A percentile compares a stretch with the other conserved stretches of the same genome.
These are phyloP conservation scores for Immersiporthe knoxdaviesiana DNA, from an alignment of 2,329 filamentous ascomycete genomes.

Conservation along the genomic window DNA sequence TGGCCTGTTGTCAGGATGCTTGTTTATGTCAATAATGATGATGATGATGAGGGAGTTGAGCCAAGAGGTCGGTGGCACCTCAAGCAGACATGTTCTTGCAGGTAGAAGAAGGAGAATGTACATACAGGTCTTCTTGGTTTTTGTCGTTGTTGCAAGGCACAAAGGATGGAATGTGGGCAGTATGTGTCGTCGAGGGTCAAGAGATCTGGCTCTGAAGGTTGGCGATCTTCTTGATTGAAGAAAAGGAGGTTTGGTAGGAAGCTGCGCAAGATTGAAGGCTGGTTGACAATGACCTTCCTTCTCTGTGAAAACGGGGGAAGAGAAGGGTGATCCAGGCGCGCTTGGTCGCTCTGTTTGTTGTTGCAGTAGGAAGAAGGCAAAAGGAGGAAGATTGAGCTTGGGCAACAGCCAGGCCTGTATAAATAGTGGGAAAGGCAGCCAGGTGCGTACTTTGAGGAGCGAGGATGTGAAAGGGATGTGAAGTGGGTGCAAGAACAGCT, in stretches of 20 bases:
- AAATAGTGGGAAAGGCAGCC: neutral
- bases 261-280: neutral
- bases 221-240: neutral
- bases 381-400: neutral
- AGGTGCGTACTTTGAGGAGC: neutral
- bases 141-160: neutral
- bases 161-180: neutral
- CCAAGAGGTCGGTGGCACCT: neutral
- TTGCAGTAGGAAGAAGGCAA: too few species aligned
- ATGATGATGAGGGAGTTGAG: neutral
- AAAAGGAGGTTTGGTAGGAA: neutral
- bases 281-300: too few species aligned
- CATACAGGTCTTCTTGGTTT: neutral
- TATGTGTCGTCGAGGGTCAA: neutral
- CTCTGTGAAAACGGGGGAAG: too few species aligned
- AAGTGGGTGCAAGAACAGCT: neutral
- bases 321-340: neutral
- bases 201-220: too few species aligned
- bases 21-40: too few species aligned
- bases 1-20: neutral
- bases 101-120: neutral
- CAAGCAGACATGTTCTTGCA: too few species aligned
- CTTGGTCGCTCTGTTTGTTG: neutral
- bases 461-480: neutral
- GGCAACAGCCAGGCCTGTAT: neutral